phyloP scores from a whole-genome alignment of 148 eudicot species.

The Pharnaceum exiguum region DNA sequence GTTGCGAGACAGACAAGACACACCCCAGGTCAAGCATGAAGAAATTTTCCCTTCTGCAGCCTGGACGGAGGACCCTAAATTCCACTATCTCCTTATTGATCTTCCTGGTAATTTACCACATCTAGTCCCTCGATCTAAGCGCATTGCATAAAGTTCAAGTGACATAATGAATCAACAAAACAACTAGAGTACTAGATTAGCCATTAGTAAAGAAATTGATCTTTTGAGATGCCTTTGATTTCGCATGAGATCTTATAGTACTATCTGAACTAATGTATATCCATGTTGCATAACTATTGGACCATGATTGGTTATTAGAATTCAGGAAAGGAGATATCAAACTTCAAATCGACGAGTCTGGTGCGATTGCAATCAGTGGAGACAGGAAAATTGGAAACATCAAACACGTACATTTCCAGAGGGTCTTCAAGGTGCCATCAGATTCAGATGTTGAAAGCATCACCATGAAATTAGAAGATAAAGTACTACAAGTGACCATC shows the following conservation, averaged over 20 bases:
- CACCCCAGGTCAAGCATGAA: conserved; percentile 20
- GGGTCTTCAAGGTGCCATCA: conserved; percentile 35
- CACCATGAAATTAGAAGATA: conserved; percentile 38
- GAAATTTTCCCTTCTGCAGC: conserved; percentile 39
- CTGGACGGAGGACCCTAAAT: conserved; percentile 35
- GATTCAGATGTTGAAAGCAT: conserved; percentile 34
- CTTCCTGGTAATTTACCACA: conserved; percentile 45
- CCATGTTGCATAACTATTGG: not conserved
- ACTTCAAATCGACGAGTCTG: conserved; percentile 28
- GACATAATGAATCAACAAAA: too few species aligned
- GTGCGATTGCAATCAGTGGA: conserved; percentile 39
- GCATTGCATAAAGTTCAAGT: too few species aligned
- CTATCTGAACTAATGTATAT: not conserved
- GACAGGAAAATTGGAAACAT: conserved; percentile 25
- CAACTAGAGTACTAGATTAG: too few species aligned
- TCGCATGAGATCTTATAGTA: not conserved
- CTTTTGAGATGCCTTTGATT: too few species aligned
- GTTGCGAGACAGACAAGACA: conserved; percentile 11
- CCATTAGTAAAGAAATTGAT: too few species aligned
- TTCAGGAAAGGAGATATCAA: conserved; percentile 45
- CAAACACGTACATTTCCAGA: conserved; percentile 34
- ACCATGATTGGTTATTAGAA: conserved; percentile 27
- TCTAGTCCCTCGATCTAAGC: too few species aligned
- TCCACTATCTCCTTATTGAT: conserved; percentile 39
- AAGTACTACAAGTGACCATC: conserved; percentile 35